Evolutionary conservation across 305 asterid genomes (phyloP).

Genomic region (Plantago coronopus): DNA sequence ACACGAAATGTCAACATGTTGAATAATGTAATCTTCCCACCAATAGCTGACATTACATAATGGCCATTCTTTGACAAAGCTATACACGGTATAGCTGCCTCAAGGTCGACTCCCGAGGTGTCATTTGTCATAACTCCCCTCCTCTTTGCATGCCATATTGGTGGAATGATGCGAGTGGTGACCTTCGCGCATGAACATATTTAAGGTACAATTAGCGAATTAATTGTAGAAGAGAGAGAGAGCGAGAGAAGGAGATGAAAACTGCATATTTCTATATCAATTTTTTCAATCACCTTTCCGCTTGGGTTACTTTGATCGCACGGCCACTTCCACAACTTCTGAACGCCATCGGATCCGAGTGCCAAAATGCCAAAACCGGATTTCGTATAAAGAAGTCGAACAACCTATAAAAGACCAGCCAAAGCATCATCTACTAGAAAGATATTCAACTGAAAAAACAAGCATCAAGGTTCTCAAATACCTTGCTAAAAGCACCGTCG

Average conservation of each 20-base stretch:
- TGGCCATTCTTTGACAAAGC: slow-evolving; percentile 74
- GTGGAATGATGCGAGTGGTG: slow-evolving; percentile 55
- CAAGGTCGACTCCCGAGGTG: slow-evolving; percentile 48
- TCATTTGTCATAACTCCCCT: slow-evolving; percentile 74
- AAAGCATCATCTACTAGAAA: slow-evolving; percentile 22
- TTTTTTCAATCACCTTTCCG: slow-evolving; percentile 50
- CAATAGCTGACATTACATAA: slow-evolving; percentile 70
- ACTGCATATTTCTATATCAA: not conserved
- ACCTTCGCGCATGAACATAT: slow-evolving; percentile 36
- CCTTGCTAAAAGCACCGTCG: slow-evolving; percentile 77
- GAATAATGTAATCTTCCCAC: slow-evolving; percentile 70
- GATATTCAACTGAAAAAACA: not conserved
- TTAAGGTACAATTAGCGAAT: not conserved
- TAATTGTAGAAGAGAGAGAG: not conserved
- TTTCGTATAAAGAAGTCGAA: slow-evolving; percentile 76
- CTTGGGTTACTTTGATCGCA: slow-evolving; percentile 59
- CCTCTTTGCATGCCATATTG: slow-evolving; percentile 67
- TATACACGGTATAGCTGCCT: slow-evolving; percentile 67
- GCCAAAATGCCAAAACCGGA: slow-evolving; percentile 73
- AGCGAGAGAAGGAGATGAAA: not conserved
- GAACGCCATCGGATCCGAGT: slow-evolving; percentile 75
- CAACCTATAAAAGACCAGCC: slow-evolving; percentile 48
- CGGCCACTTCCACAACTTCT: slow-evolving; percentile 88
- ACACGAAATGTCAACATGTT: slow-evolving; percentile 83
- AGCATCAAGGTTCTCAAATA: slow-evolving; percentile 22